A percentile compares a stretch with the other conserved stretches of the same genome.
phyloP scores from a whole-genome alignment of 306 rosid genomes.

The Astragalus membranaceus region DNA sequence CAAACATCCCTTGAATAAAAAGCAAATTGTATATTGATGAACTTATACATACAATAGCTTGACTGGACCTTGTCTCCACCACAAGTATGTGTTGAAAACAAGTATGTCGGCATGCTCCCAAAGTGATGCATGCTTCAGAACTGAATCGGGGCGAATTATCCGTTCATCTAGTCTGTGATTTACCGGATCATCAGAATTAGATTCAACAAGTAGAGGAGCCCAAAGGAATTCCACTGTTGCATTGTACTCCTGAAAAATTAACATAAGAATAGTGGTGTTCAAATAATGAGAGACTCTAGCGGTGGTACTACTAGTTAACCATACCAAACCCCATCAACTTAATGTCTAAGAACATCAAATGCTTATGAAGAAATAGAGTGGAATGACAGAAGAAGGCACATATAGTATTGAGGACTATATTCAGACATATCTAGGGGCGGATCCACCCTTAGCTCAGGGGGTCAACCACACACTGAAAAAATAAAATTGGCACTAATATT shows the following conservation, averaged over 20 bases:
- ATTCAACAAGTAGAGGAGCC: slow-evolving; percentile 96
- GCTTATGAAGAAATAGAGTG: background rate
- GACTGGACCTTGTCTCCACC: slow-evolving; percentile 99
- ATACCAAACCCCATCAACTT: background rate
- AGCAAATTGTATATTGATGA: background rate
- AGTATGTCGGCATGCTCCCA: slow-evolving; percentile 95
- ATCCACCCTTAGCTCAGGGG: too few relatives aligned
- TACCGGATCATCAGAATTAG: slow-evolving; percentile 96
- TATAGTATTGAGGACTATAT: background rate
- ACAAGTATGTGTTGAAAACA: slow-evolving; percentile 85
- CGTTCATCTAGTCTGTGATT: slow-evolving; percentile 80
- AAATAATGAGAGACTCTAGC: background rate
- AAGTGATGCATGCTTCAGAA: slow-evolving; percentile 66
- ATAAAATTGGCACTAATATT: too few relatives aligned
- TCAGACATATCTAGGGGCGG: background rate
- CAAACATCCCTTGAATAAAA: background rate
- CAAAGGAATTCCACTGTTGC: slow-evolving; percentile 96
- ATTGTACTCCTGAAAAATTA: slow-evolving; percentile 72
- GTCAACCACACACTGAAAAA: too few relatives aligned
- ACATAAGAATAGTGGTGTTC: slow-evolving; percentile 8
- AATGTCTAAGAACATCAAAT: background rate
- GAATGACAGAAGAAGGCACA: background rate
- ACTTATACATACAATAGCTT: slow-evolving; percentile 70
- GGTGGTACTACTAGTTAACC: background rate
- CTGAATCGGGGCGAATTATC: slow-evolving; percentile 87